A percentile compares a stretch with the other conserved stretches of the same genome.
Conservation (phyloP, 495 filamentous ascomycete species). For the Barbatosphaeria neglecta region DNA sequence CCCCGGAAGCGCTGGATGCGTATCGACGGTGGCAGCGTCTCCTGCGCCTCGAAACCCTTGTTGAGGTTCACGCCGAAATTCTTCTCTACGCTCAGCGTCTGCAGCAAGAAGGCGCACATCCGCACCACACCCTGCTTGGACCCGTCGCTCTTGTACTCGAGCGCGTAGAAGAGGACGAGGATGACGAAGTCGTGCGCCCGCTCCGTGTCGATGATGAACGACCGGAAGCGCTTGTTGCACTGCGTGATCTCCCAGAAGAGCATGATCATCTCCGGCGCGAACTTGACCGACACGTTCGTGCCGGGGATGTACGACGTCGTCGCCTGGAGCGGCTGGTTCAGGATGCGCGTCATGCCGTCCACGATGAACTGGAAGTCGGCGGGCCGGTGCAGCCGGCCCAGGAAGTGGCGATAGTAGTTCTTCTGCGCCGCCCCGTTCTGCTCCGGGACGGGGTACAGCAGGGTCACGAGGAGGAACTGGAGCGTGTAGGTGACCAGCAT, state of each 20-base stretch:
- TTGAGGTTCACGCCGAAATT: constrained; percentile 88
- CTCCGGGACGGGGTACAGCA: constrained; percentile 88
- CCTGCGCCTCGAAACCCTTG: constrained; percentile 78
- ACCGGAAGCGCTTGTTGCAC: constrained; percentile 95
- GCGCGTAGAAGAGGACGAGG: constrained; percentile 81
- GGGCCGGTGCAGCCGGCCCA: constrained; percentile 80
- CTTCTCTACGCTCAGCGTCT: constrained; percentile 87
- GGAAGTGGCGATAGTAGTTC: constrained; percentile 87
- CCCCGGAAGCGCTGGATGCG: constrained; percentile 75
- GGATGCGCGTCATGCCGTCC: constrained; percentile 86
- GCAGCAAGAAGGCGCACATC: constrained; percentile 93
- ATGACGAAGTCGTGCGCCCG: constrained; percentile 87
- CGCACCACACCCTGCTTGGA: constrained; percentile 85
- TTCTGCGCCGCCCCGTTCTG: constrained; percentile 51
- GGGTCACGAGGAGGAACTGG: constrained; percentile 75
- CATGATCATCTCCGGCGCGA: constrained; percentile 93
- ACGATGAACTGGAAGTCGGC: constrained; percentile 97
- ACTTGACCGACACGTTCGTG: constrained; percentile 67
- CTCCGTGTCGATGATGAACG: constrained; percentile 94
- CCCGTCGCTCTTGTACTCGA: constrained; percentile 73
- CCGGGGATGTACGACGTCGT: constrained; percentile 83
- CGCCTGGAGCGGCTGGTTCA: constrained; percentile 87
- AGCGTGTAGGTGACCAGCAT: constrained; percentile 84
- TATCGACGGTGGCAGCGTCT: constrained; percentile 71
- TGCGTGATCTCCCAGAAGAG: constrained; percentile 96